These are phyloP conservation scores for Aspergillus transmontanensis DNA, from an alignment of 2,329 filamentous ascomycete genomes.

Conservation along the genomic window DNA sequence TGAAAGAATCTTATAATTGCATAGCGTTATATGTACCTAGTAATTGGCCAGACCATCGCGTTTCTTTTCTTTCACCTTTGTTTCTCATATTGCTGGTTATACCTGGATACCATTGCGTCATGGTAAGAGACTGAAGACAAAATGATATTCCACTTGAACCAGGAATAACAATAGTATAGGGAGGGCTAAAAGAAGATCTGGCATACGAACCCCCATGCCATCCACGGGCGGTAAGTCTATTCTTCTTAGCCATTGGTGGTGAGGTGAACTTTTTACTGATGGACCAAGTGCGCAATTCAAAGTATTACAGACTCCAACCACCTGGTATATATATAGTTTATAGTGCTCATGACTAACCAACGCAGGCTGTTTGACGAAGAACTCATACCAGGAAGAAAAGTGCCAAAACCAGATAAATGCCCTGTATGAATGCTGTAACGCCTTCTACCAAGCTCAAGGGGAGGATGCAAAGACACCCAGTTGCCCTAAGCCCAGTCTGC, in stretches of 20 bases:
- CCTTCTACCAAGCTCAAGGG: slow-evolving; percentile 80
- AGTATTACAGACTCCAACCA: slow-evolving; percentile 52
- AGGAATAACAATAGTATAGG: slow-evolving; percentile 25
- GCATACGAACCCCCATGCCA: slow-evolving; percentile 79
- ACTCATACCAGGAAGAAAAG: slow-evolving; percentile 81
- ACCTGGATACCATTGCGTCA: slow-evolving; percentile 23
- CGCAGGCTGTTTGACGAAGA: slow-evolving; percentile 79
- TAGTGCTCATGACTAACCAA: slow-evolving; percentile 3
- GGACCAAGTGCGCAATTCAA: slow-evolving; percentile 80
- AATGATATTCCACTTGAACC: slow-evolving; percentile 5
- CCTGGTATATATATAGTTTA: background rate
- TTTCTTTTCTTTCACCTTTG: background rate
- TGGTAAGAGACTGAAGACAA: slow-evolving; percentile 26
- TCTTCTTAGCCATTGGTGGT: background rate
- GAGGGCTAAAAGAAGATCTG: slow-evolving; percentile 67
- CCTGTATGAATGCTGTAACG: slow-evolving; percentile 89
- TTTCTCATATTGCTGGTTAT: background rate
- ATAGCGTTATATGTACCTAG: background rate
- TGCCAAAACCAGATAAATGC: slow-evolving; percentile 79
- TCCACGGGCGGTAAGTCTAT: slow-evolving; percentile 70
- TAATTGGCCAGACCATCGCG: background rate
- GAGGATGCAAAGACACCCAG: slow-evolving; percentile 75
- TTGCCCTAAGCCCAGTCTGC: slow-evolving; percentile 79
- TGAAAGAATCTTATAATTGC: background rate
- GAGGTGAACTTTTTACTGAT: slow-evolving; percentile 19